Evolutionary conservation across 2,329 filamentous ascomycete genomes (phyloP).

Genomic region (Ceratocystiopsis sp.): DNA sequence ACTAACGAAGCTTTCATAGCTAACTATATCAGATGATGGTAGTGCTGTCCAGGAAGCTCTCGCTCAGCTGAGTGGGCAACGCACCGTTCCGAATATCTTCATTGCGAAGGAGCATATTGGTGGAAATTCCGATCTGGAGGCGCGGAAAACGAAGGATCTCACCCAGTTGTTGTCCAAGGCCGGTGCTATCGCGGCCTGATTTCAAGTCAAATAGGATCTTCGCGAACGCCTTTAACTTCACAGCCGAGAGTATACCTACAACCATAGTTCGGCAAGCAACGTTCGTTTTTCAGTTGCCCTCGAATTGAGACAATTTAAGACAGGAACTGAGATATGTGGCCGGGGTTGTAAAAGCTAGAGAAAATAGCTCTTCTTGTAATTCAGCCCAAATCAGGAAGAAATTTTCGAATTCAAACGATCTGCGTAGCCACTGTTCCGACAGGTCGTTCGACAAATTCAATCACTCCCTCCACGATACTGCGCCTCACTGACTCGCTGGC

Average conservation of each 20-base stretch:
- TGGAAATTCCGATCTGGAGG: conserved; percentile 80
- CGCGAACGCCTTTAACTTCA: too few relatives aligned
- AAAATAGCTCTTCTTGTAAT: neutral
- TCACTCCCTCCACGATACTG: conserved; percentile 72
- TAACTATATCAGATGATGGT: conserved; percentile 50
- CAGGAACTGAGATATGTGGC: too few relatives aligned
- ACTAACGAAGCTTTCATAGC: neutral
- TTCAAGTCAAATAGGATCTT: too few relatives aligned
- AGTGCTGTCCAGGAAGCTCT: conserved; percentile 69
- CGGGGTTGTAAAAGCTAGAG: too few relatives aligned
- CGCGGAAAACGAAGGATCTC: conserved; percentile 42
- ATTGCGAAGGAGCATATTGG: conserved; percentile 85
- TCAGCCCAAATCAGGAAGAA: too few relatives aligned
- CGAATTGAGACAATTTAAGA: too few relatives aligned
- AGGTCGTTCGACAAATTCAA: conserved; percentile 76
- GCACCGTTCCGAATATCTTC: conserved; percentile 90
- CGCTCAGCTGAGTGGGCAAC: conserved; percentile 61
- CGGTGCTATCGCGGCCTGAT: conserved; percentile 15
- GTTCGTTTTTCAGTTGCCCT: too few relatives aligned
- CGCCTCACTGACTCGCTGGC: conserved; percentile 67
- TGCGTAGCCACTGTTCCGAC: conserved; percentile 74
- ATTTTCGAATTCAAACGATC: conserved; percentile 28
- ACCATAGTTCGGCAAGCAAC: too few relatives aligned
- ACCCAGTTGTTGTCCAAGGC: conserved; percentile 24
- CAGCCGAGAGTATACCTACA: too few relatives aligned